Percentiles rank a stretch among this genome's conserved stretches.
Evolutionary conservation across 768 basidiomycete species (phyloP).

Genomic region (Leccinum truebloodii): DNA sequence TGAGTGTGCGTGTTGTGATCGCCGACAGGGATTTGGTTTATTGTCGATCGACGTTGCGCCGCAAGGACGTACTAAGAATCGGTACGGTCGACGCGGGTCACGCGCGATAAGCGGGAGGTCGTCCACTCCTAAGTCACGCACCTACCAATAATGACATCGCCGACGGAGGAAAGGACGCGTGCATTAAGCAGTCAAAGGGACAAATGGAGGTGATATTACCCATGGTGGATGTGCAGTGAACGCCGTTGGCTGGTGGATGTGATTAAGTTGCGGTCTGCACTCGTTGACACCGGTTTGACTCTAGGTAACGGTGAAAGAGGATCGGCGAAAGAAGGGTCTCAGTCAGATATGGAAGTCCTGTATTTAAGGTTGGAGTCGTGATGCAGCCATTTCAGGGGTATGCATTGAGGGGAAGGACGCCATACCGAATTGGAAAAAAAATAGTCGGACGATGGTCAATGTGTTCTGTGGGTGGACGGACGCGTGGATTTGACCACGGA

Average conservation of each 20-base stretch:
- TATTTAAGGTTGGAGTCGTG: slow-evolving; percentile 6
- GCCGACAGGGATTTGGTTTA: slow-evolving; percentile 11
- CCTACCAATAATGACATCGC: slow-evolving; percentile 3
- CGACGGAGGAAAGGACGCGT: background rate
- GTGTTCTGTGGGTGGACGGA: slow-evolving; percentile 18
- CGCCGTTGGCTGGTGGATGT: background rate
- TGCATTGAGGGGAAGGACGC: background rate
- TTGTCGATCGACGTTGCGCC: background rate
- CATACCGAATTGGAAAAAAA: background rate
- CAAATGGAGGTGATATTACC: background rate
- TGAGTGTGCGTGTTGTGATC: slow-evolving; percentile 23
- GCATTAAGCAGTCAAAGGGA: background rate
- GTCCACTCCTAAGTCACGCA: background rate
- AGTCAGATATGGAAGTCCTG: slow-evolving; percentile 3
- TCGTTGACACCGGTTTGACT: slow-evolving; percentile 3
- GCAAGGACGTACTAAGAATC: slow-evolving; percentile 12
- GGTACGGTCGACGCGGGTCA: slow-evolving; percentile 4
- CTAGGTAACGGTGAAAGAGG: slow-evolving; percentile 7
- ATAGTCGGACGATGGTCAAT: slow-evolving; percentile 15
- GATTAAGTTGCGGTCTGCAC: slow-evolving; percentile 19
- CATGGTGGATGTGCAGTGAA: slow-evolving; percentile 9
- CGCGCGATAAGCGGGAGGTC: slow-evolving; percentile 1
- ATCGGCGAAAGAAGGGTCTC: slow-evolving; percentile 1
- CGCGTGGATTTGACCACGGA: slow-evolving; percentile 17
- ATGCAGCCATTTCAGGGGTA: background rate